phyloP scores from a whole-genome alignment of 1,139 yeast species.

The Debaryomyces nepalensis region DNA sequence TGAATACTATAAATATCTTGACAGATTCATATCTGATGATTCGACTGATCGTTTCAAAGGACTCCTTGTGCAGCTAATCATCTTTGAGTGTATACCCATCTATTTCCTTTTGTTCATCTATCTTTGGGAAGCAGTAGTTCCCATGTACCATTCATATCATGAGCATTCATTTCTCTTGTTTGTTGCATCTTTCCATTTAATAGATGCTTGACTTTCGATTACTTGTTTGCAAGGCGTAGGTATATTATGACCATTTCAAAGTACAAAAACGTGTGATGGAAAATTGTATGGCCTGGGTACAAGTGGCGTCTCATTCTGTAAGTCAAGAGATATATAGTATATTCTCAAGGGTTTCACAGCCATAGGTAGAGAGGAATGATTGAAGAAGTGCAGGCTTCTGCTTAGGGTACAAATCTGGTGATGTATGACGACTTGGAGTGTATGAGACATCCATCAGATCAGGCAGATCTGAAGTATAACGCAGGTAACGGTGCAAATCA shows the following conservation, averaged over 20 bases:
- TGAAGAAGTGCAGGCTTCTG: not conserved
- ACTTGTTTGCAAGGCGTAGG: constrained; percentile 11
- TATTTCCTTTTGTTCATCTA: constrained; percentile 4
- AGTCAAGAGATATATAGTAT: not conserved
- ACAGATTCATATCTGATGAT: too few species aligned
- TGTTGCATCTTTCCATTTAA: constrained; percentile 5
- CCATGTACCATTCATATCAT: constrained; percentile 11
- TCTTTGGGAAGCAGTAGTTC: constrained; percentile 4
- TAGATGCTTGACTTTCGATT: not conserved
- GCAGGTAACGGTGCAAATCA: too few species aligned
- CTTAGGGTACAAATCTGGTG: too few species aligned
- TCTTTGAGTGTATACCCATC: constrained; percentile 15
- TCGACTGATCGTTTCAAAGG: too few species aligned
- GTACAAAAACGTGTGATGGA: not conserved
- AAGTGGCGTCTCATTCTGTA: not conserved
- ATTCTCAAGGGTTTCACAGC: not conserved
- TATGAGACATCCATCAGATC: too few species aligned
- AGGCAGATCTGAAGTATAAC: too few species aligned
- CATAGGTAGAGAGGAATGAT: not conserved
- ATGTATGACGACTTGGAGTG: too few species aligned
- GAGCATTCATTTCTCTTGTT: constrained; percentile 8
- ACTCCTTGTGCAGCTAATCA: too few species aligned
- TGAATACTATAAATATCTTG: too few species aligned
- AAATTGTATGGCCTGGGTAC: not conserved
- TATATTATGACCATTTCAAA: not conserved